Conservation (phyloP, 257 asterid genomes). For the Solanum medicagineum region DNA sequence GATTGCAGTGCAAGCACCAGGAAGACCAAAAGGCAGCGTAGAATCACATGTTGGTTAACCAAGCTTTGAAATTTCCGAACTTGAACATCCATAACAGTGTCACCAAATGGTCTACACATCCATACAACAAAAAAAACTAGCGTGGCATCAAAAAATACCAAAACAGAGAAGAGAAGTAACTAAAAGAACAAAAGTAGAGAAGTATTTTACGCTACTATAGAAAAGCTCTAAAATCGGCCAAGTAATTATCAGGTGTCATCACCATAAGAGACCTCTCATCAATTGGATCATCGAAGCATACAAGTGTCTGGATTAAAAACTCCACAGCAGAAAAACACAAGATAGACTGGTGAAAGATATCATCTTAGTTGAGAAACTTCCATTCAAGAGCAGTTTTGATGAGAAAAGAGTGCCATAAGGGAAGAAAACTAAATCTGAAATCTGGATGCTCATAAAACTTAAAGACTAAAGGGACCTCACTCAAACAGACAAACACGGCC, state of each 20-base stretch:
- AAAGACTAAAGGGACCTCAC: not conserved
- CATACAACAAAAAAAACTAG: too few relatives aligned
- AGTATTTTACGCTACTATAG: not conserved
- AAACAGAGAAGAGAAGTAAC: not conserved
- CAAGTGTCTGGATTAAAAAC: not conserved
- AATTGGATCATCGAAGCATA: too few relatives aligned
- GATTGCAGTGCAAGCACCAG: not conserved
- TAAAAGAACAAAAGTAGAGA: not conserved
- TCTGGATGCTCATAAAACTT: not conserved
- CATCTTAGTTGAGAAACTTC: not conserved
- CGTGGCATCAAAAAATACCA: not conserved
- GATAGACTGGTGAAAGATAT: too few relatives aligned
- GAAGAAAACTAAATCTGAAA: not conserved
- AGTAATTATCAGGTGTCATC: not conserved
- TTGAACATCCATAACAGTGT: too few relatives aligned
- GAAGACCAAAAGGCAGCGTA: too few relatives aligned
- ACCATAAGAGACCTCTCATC: not conserved
- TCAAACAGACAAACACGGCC: not conserved
- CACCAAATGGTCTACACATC: too few relatives aligned
- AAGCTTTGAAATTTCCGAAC: too few relatives aligned
- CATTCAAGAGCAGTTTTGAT: too few relatives aligned
- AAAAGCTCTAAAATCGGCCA: not conserved
- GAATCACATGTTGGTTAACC: too few relatives aligned
- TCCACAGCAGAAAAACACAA: too few relatives aligned
- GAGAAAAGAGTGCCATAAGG: too few relatives aligned